Base-by-base conservation (phyloP, 495 filamentous ascomycete species). In the Aspergillus sclerotiicarbonarius region DNA sequence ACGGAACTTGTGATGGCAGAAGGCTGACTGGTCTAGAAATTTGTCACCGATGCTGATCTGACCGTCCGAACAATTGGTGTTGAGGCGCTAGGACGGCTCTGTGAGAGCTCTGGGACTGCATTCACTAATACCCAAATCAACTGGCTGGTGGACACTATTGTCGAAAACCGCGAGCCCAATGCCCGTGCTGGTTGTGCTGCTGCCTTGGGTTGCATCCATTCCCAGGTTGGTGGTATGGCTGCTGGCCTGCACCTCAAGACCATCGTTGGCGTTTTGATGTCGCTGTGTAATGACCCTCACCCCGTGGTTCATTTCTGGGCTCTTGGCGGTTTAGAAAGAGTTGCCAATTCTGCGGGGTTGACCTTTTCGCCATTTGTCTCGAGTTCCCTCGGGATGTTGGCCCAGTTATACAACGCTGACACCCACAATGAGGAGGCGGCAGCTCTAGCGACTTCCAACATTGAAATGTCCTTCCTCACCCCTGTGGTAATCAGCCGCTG, bases 241-340 rank as follows among this genome's bases (percentile, higher is more conserved):
- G 94, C 94, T 51, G 91, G 92, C n/a, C 89, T 91, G 64, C 94
- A 99, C 69, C 76, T 99, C 13, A 98, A 97, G 74, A 96, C 90
- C 8, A 97, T 99, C 51, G 84, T 96, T 35, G 90, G 91, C 16
- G 91, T 99, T 33, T 72, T 99, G 19, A 93, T 97, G 90, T 97
- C 93, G 19, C 76, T 99, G 7, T 90, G 91, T 71, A 95, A 89
- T 63, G 94, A 99, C 66, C 90, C 94, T n/a, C 93, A 97, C 61
- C 93, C 94, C 0, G 88, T 87, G 0, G 94, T 99, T 1, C 94
- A 99, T 69, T 95, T 90, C 69, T 98, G 92, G 90, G 92, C 94
- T 15, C 78, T 99, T 33, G 92, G 96, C 61, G 92, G 89, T 2
- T 69, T 99, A 16, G 86, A 91, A 51, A 83, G 88, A 56, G 92